Percentiles rank a stretch among this genome's conserved stretches.
Conservation (phyloP, 441 rosid genomes). For the Bocquillonia castaneifolia region DNA sequence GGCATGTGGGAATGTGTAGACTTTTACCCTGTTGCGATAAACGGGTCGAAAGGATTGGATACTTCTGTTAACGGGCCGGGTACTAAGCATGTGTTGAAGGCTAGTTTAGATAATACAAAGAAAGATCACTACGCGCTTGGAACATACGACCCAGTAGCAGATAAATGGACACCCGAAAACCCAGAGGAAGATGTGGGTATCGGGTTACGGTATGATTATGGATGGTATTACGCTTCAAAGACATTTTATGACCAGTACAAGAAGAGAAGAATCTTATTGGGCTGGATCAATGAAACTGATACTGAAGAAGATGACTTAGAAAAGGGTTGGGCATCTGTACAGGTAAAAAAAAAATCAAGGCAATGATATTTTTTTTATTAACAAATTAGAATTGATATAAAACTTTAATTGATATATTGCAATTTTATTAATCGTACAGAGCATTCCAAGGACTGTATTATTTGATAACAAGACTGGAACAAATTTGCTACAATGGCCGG, state of each 20-base stretch:
- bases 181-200: slow-evolving; percentile 61
- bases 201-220: slow-evolving; percentile 63
- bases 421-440: slow-evolving; percentile 26
- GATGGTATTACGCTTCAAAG: slow-evolving; percentile 74
- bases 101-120: slow-evolving; percentile 67
- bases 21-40: slow-evolving; percentile 58
- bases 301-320: slow-evolving; percentile 49
- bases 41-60: slow-evolving; percentile 50
- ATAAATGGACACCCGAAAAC: slow-evolving; percentile 71
- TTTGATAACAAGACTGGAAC: slow-evolving; percentile 64
- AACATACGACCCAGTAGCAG: slow-evolving; percentile 41
- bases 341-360: slow-evolving; percentile 33
- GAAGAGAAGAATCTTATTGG: slow-evolving; percentile 61
- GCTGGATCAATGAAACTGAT: slow-evolving; percentile 82
- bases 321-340: slow-evolving; percentile 87
- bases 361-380: no score
- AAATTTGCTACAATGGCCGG: slow-evolving; percentile 85
- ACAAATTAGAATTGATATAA: no score
- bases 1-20: slow-evolving; percentile 99
- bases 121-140: slow-evolving; percentile 65
- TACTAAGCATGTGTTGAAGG: slow-evolving; percentile 66
- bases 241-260: slow-evolving; percentile 61
- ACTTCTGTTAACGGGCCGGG: slow-evolving; percentile 54
- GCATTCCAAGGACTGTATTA: slow-evolving; percentile 70
- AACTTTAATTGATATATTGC: no score